Base-by-base conservation (phyloP, 352 stramenopile species). In the Pythium oligandrum region DNA sequence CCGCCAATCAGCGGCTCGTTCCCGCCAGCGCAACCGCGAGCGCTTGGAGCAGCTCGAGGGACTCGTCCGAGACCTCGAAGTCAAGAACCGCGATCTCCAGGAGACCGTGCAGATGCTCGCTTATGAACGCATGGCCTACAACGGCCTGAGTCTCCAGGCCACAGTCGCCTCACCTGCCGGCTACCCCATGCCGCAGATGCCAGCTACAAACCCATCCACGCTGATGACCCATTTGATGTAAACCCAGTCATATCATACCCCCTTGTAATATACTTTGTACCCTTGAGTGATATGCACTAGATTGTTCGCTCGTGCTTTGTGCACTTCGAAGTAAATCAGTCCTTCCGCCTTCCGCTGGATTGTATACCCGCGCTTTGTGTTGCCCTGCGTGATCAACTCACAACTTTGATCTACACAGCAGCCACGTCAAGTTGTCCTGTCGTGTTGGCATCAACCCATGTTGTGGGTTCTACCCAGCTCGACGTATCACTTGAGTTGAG, bases 1-100 rank as follows among this genome's bases (percentile, higher is more conserved):
- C 57, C 57, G 57, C 39, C 34, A 51, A 31, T 59, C 57, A 40
- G 57, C 57, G 11, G 57, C 51, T n/a, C 50, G 51, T 4, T 64
- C 57, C 6, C 57, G 57, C 11, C 45, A 56, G 32, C 57, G 44
- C 35, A 51, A n/a, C 5, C 57, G 46, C 31, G 43, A 57, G 2
- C 44, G 46, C 30, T 48, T 64, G 51, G 42, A 11, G n/a, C 34
- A 59, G 45, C 46, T 64, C 34, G 57, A 64, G 31, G 35, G 39
- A 17, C n/a, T 12, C 7, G 34, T 49, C 33, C 53, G 44, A 2
- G n/a, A 51, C 26, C 44, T 59, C 44, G 44, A 36, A 36, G 44
- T 26, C 44, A 51, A 52, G 44, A 59, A 59, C 44, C 53, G 36
- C 4, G 44, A 52, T 30, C 37, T 59, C 7, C 40, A 59, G 32